These are phyloP conservation scores for Heteromeles arbutifolia DNA, from an alignment of 306 rosid species.

Conservation along the genomic window DNA sequence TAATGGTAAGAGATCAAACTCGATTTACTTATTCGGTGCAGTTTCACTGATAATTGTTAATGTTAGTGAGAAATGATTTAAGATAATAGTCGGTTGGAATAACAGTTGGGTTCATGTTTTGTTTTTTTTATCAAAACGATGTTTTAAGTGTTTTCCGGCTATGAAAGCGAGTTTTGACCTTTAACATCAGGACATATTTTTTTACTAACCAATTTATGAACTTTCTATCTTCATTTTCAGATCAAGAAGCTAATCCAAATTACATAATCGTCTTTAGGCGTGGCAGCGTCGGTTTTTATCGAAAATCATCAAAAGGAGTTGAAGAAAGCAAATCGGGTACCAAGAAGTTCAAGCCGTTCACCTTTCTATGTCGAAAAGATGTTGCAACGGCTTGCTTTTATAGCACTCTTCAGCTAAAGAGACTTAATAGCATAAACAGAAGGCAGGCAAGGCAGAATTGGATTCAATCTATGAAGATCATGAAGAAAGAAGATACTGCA, in stretches of 20 bases:
- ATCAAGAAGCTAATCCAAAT: constrained; percentile 28
- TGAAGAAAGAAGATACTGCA: constrained; percentile 55
- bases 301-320: constrained; percentile 20
- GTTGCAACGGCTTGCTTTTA: constrained; percentile 45
- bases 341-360: constrained; percentile 41
- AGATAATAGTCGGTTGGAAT: background rate
- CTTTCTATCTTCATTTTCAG: constrained; percentile 24
- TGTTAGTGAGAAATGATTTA: background rate
- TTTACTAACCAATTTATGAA: background rate
- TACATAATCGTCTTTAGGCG: constrained; percentile 23
- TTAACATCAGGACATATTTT: background rate
- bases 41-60: background rate
- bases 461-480: constrained; percentile 34
- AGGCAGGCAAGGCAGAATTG: constrained; percentile 17
- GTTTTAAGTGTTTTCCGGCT: background rate
- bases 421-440: constrained; percentile 18
- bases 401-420: constrained; percentile 40
- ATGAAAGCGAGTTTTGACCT: background rate
- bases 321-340: constrained; percentile 26
- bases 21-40: background rate
- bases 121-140: background rate
- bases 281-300: constrained; percentile 23
- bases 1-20: constrained; percentile 36
- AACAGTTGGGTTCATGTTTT: background rate
- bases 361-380: constrained; percentile 41